Evolutionary conservation across 768 basidiomycete species (phyloP).

Genomic region (Xerocomus spinulosus): DNA sequence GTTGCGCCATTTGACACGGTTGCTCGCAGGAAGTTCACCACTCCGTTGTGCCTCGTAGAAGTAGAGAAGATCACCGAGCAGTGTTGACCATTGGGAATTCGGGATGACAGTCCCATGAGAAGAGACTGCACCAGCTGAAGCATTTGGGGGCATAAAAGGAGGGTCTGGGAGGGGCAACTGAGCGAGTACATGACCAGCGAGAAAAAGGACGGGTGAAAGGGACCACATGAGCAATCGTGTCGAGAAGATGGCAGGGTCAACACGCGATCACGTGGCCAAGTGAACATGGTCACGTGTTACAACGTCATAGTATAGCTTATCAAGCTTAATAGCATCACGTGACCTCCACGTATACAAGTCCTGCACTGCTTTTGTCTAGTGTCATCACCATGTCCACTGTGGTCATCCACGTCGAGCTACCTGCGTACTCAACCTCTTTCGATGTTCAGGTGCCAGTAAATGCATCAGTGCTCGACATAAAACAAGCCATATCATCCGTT

Average conservation of each 20-base stretch:
- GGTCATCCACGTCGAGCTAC: conserved; percentile 63
- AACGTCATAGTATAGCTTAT: too few species aligned
- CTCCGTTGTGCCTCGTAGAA: conserved; percentile 93
- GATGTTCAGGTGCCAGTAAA: conserved; percentile 43
- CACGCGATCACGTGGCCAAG: conserved; percentile 22
- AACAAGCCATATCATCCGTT: conserved; percentile 54
- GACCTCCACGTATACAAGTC: conserved; percentile 29
- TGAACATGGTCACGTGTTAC: conserved; percentile 11
- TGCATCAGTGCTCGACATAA: conserved; percentile 58
- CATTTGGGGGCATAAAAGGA: conserved; percentile 59
- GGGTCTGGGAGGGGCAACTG: conserved; percentile 64
- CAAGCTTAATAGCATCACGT: conserved; percentile 23
- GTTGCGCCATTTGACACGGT: conserved; percentile 86
- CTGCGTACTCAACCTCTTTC: conserved; percentile 70
- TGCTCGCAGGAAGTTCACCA: conserved; percentile 61
- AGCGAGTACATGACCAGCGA: conserved; percentile 33
- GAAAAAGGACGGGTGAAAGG: conserved; percentile 14
- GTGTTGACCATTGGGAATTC: conserved; percentile 76
- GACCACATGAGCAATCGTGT: conserved; percentile 19
- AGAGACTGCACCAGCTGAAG: conserved; percentile 49
- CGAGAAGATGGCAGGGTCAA: neutral
- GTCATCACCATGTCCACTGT: conserved; percentile 17
- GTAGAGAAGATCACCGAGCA: conserved; percentile 77
- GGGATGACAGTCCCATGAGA: conserved; percentile 41
- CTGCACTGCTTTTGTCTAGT: neutral